Evolutionary conservation across 495 filamentous ascomycete species (phyloP).

Genomic region (Trichoderma erinaceum): DNA sequence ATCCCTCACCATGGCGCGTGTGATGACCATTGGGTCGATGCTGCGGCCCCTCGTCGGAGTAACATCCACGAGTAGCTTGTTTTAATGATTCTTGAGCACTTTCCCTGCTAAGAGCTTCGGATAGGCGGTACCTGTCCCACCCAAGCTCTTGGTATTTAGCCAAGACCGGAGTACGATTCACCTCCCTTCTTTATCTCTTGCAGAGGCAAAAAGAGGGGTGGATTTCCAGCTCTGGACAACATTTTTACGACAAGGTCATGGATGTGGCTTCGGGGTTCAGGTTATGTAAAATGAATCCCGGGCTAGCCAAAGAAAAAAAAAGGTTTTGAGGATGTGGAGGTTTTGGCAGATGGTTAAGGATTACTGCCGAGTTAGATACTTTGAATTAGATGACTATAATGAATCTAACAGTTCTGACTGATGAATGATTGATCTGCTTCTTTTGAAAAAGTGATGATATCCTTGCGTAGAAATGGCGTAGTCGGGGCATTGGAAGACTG

Average conservation of each 20-base stretch:
- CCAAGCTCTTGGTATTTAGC: background rate
- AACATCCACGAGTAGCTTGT: background rate
- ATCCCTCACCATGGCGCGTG: background rate
- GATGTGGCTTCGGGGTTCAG: conserved; percentile 6
- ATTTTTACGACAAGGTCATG: conserved; percentile 3
- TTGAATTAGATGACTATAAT: conserved; percentile 1
- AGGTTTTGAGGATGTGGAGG: background rate
- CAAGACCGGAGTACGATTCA: conserved; percentile 4
- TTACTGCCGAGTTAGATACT: conserved; percentile 8
- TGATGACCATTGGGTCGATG: conserved; percentile 17
- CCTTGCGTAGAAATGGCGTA: background rate
- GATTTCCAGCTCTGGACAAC: conserved; percentile 5
- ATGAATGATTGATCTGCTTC: background rate
- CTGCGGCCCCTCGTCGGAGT: conserved; percentile 14
- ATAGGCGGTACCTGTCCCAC: background rate
- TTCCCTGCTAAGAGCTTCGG: background rate
- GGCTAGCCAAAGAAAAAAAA: background rate
- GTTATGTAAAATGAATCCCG: conserved; percentile 4
- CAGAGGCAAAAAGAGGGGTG: background rate
- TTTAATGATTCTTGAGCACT: conserved; percentile 9
- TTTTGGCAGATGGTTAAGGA: conserved; percentile 11
- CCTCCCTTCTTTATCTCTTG: background rate
- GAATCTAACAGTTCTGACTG: conserved; percentile 3
- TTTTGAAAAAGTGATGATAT: background rate
- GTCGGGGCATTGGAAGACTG: no score